Base-by-base conservation (phyloP, 495 filamentous ascomycete genomes). In the Penicillium subrubescens region DNA sequence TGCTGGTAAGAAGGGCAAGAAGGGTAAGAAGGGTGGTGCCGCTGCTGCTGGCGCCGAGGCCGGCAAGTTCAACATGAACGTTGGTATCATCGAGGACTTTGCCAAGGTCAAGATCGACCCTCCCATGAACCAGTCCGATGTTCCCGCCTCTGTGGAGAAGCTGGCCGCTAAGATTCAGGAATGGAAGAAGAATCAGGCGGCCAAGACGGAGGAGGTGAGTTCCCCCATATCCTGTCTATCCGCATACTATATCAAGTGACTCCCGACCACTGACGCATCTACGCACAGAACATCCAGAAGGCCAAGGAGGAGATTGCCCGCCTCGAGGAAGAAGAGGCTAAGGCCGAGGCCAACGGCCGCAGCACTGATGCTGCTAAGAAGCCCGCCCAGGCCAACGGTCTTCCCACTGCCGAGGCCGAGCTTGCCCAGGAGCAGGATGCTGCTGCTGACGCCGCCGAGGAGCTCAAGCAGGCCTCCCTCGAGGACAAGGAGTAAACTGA, bases 161-260 rank as follows among this genome's bases (percentile, higher is more conserved):
- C 83, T 98, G 68, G 92, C 92, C 74, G 90, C 85, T 62, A 98
- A 98, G 84, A 82, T 97, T 43, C 89, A 88, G n/a, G 85, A 89
- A 68, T 99, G 94, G 92, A 97, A 97, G 84, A 83, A 88, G 44
- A 90, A 96, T 78, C 94, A 97, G 81, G 86, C 91, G 39, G 82
- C 85, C 60, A 92, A 97, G 82, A 99, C 95, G n/a, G 87, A 90
- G 64, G 90, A 92, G 85, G 95, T 97, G 77, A 86, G 82, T 70
- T 72, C 21, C 25, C 52, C 17, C 33, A 2, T 33, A 10, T 61
- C 59, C 8, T 25, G 6, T 37, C 25, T n/a, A n/a, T 31, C 8
- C 7, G 11, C 11, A 34, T 37, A 62, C 57, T 59, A 63, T 70
- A 64, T 77, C 48, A 58, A 62, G 23, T 56, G 12, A 55, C 52